phyloP scores from a whole-genome alignment of 257 asterid species.

The Solanum rostratum region DNA sequence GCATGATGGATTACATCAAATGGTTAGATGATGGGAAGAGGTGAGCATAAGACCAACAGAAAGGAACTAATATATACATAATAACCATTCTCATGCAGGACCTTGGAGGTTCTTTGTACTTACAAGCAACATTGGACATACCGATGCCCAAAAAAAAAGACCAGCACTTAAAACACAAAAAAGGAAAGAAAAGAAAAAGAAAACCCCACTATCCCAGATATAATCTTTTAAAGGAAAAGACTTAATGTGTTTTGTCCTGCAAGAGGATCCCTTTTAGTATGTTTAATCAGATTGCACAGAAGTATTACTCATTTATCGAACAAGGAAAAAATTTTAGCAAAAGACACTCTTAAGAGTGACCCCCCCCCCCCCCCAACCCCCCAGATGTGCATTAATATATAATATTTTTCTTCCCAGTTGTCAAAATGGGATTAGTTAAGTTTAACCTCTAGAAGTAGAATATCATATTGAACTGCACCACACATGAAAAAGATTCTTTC shows the following conservation, averaged over 20 bases:
- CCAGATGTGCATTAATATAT: background rate
- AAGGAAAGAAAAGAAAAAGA: background rate
- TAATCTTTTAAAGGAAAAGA: background rate
- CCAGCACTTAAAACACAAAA: background rate
- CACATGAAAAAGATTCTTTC: background rate
- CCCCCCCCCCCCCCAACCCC: background rate
- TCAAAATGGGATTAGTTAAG: background rate
- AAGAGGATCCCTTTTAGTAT: background rate
- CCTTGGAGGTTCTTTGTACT: background rate
- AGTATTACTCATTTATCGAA: background rate
- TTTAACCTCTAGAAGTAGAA: background rate
- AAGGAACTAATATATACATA: background rate
- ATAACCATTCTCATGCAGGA: background rate
- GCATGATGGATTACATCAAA: background rate
- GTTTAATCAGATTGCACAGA: background rate
- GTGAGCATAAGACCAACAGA: background rate
- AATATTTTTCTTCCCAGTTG: background rate
- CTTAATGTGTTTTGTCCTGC: background rate
- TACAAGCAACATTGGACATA: background rate
- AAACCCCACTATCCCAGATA: too few species aligned
- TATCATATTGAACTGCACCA: background rate
- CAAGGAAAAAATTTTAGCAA: background rate
- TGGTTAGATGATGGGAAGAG: background rate
- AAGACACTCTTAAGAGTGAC: background rate
- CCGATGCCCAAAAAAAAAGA: background rate